phyloP scores from a whole-genome alignment of 768 basidiomycete genomes.

The Podaxis sp. region DNA sequence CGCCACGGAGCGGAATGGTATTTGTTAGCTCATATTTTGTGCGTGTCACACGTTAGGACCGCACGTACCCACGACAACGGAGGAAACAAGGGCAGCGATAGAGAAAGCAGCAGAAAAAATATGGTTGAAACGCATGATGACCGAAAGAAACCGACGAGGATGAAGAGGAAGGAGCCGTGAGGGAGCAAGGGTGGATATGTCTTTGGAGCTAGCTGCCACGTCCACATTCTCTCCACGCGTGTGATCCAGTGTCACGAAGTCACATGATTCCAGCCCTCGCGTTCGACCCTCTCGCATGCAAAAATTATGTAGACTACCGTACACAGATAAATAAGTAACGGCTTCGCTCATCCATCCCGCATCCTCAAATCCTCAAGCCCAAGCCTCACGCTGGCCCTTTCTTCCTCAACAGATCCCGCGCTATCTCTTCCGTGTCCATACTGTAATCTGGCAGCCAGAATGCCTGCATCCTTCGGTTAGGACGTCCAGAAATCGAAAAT shows the following conservation, averaged over 20 bases:
- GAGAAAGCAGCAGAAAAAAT: neutral
- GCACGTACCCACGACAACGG: constrained; percentile 7
- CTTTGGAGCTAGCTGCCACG: constrained; percentile 6
- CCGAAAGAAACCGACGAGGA: neutral
- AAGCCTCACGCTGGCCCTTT: constrained; percentile 24
- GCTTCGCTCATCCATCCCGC: neutral
- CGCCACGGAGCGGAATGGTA: neutral
- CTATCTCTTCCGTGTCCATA: constrained; percentile 68
- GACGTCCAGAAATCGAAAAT: neutral
- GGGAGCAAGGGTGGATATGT: neutral
- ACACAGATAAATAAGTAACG: neutral
- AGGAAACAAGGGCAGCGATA: constrained; percentile 9
- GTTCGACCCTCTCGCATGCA: neutral
- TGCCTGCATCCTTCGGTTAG: constrained; percentile 27
- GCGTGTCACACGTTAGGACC: neutral
- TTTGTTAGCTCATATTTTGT: neutral
- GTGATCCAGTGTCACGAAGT: constrained; percentile 4
- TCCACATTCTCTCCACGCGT: constrained; percentile 6
- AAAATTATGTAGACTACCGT: neutral
- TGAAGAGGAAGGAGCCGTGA: constrained; percentile 7
- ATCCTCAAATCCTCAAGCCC: neutral
- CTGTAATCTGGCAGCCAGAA: constrained; percentile 55
- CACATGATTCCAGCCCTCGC: neutral
- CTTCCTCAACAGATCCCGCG: constrained; percentile 66
- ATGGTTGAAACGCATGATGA: constrained; percentile 5